Evolutionary conservation across 768 basidiomycete species (phyloP).

Genomic region (Pisolithus albus): DNA sequence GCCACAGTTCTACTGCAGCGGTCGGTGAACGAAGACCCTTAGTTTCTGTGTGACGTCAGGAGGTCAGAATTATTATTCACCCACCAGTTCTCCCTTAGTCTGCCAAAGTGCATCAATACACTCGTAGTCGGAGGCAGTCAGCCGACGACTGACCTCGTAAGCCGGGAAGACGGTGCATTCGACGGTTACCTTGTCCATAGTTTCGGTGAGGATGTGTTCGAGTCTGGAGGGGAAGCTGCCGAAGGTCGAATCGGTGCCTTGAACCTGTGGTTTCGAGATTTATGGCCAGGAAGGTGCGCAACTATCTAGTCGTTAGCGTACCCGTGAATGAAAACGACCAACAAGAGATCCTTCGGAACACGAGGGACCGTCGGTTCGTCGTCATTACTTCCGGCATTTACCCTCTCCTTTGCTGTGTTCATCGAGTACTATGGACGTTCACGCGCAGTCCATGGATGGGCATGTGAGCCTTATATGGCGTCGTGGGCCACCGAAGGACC

Average conservation of each 20-base stretch:
- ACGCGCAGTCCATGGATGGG: no score
- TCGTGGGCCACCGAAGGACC: no score
- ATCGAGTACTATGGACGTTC: background rate
- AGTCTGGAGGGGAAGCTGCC: conserved; percentile 72
- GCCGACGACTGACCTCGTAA: conserved; percentile 57
- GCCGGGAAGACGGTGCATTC: conserved; percentile 83
- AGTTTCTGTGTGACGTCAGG: background rate
- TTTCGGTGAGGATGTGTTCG: conserved; percentile 67
- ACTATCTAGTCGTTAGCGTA: conserved; percentile 28
- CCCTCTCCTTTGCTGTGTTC: background rate
- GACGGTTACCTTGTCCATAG: conserved; percentile 46
- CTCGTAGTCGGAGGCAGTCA: background rate
- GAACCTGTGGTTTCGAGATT: conserved; percentile 30
- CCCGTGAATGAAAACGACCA: conserved; percentile 78
- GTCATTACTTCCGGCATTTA: background rate
- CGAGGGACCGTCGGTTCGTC: background rate
- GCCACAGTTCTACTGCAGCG: conserved; percentile 58
- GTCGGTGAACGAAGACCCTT: background rate
- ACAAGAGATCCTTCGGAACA: conserved; percentile 39
- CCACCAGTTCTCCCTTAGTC: conserved; percentile 88
- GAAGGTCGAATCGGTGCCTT: conserved; percentile 66
- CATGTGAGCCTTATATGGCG: background rate
- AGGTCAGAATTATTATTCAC: conserved; percentile 18
- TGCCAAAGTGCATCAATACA: conserved; percentile 25
- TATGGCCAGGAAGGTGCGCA: conserved; percentile 2